These are phyloP conservation scores for Suillus decipiens DNA, from an alignment of 768 basidiomycete species.

Conservation along the genomic window DNA sequence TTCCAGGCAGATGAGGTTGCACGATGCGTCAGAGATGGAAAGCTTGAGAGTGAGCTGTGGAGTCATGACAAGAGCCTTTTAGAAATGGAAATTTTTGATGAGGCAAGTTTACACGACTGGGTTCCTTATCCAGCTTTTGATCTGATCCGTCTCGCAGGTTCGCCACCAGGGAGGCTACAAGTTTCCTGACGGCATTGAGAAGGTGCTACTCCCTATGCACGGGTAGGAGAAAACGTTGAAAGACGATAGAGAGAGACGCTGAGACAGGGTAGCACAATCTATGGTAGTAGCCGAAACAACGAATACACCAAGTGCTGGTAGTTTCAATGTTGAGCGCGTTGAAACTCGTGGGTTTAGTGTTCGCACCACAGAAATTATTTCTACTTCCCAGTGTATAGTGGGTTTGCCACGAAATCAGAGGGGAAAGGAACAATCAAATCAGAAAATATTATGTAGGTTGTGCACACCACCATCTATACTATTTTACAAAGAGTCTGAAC, in stretches of 20 bases:
- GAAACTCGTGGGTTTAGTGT: no score
- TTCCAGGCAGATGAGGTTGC: slow-evolving; percentile 57
- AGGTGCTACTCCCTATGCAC: slow-evolving; percentile 16
- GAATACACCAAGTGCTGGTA: no score
- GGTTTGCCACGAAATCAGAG: background rate
- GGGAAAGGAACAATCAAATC: background rate
- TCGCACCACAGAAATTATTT: no score
- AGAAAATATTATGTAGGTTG: background rate
- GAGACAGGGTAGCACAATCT: no score
- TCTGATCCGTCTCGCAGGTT: slow-evolving; percentile 19
- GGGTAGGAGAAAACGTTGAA: no score
- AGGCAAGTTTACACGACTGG: slow-evolving; percentile 31
- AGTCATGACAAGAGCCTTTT: slow-evolving; percentile 48
- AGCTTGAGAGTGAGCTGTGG: slow-evolving; percentile 49
- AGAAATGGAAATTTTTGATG: slow-evolving; percentile 53
- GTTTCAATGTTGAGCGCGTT: no score
- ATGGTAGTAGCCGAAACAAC: no score
- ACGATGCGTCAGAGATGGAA: slow-evolving; percentile 46
- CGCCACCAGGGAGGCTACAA: slow-evolving; percentile 42
- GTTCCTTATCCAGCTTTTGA: slow-evolving; percentile 5
- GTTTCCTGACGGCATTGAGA: slow-evolving; percentile 42
- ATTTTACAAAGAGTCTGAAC: slow-evolving; percentile 1
- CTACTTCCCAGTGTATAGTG: slow-evolving; percentile 6
- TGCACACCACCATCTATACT: background rate
- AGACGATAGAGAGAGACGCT: no score